Evolutionary conservation across 345 rosid genomes (phyloP), one percentile per base, ranked within the genome.

Genomic region (Lepidium sativum): DNA sequence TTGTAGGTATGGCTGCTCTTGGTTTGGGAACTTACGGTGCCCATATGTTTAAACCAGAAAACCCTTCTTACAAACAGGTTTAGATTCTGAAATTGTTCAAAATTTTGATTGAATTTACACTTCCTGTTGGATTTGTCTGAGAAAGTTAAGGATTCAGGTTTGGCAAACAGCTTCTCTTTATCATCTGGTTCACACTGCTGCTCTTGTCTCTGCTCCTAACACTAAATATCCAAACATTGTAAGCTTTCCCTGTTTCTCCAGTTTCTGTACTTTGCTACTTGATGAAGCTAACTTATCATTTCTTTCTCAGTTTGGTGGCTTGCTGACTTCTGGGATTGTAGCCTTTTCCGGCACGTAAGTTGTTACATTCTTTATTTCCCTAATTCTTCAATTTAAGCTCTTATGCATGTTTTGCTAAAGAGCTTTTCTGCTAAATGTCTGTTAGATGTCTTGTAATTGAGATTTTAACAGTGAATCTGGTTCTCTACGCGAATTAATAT

Each of bases 151-250:
- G n/a, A 16, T 50, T 52, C 57, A 87, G 97, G 96, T 88, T n/a
- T 90, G 96, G 99, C 88, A 90, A 37, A 90, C 88, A 3, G 97
- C 97, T 39, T 90, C 99, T 17, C 75, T 88, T 42, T 94, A 90
- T 77, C 97, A 94, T 81, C 72, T 90, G 82, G 85, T 85, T 55
- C 99, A 94, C 74, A 94, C 95, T 13, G 92, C 92, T 16, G 95
- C 97, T 52, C 83, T 94, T 50, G 65, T 88, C 69, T 79, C 89
- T 72, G 91, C 95, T 43, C 99, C 97, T 20, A 38, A 60, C 65
- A 82, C 92, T 42, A 94, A 81, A 69, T 55, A 60, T 52, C 97
- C 97, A 13, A 72, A 80, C 63, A 63, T 85, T 67, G 97, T 94
- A 67, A 80, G 81, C 77, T 45, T 58, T 11, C 32, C 20, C 41